A percentile compares a stretch with the other conserved stretches of the same genome.
These are phyloP conservation scores for Penicillium sp. DNA, from an alignment of 2,329 filamentous ascomycete species.

Conservation along the genomic window DNA sequence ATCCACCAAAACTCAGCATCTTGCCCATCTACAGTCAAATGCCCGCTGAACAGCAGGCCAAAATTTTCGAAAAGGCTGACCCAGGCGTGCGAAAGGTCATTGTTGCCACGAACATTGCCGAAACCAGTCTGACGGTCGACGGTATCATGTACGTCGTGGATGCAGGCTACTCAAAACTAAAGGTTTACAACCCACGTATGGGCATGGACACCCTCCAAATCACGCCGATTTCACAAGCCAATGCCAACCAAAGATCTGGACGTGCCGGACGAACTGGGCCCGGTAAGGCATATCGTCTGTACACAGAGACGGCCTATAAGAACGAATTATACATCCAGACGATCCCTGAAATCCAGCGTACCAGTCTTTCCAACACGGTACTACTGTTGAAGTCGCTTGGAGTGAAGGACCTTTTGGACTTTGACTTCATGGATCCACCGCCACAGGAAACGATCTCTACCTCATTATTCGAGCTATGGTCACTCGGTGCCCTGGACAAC, in stretches of 20 bases:
- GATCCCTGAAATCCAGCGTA: conserved; percentile 96
- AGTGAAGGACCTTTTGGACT: conserved; percentile 90
- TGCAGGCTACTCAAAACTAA: conserved; percentile 92
- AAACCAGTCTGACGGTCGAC: conserved; percentile 96
- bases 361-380: conserved; percentile 93
- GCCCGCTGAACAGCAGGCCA: conserved; percentile 95
- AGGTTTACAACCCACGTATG: conserved; percentile 98
- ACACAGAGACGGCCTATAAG: conserved; percentile 90
- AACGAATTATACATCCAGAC: conserved; percentile 97
- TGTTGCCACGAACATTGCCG: conserved; percentile 96
- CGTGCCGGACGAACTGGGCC: conserved; percentile 92
- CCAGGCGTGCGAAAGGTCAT: conserved; percentile 95
- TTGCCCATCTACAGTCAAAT: conserved; percentile 99
- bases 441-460: conserved; percentile 98
- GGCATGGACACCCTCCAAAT: conserved; percentile 99
- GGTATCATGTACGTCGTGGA: conserved; percentile 99
- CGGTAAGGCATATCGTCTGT: conserved; percentile 91
- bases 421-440: conserved; percentile 98
- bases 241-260: conserved; percentile 88
- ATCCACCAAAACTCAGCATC: conserved; percentile 91
- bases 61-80: conserved; percentile 90
- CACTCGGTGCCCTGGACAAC: conserved; percentile 89
- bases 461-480: conserved; percentile 96
- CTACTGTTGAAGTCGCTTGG: conserved; percentile 91
- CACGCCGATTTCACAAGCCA: conserved; percentile 95